A percentile compares a stretch with the other conserved stretches of the same genome.
Evolutionary conservation across 78 protist genomes (phyloP).

Genomic region (Mantamonas sphyraenae): DNA sequence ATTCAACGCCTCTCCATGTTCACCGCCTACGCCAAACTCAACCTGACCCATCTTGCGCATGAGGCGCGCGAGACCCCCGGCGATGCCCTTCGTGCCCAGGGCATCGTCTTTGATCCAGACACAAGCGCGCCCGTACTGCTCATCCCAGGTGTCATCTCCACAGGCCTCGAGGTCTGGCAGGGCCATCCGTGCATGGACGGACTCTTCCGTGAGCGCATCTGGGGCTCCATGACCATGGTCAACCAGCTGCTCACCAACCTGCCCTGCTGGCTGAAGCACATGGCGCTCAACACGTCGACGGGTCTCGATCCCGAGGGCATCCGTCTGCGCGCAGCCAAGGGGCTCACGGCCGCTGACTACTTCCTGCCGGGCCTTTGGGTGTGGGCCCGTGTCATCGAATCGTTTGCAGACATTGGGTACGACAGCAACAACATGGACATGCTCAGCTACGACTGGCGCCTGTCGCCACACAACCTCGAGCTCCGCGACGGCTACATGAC

Average conservation of each 20-base stretch:
- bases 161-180: conserved; percentile 47
- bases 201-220: conserved; percentile 41
- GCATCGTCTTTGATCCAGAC: no score
- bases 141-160: conserved; percentile 29
- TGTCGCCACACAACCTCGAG: conserved; percentile 10
- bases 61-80: no score
- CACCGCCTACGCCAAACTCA: no score
- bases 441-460: conserved; percentile 27
- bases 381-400: conserved; percentile 23
- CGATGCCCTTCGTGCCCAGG: no score
- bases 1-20: no score
- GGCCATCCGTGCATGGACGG: conserved; percentile 30
- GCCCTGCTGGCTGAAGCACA: conserved; percentile 41
- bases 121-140: conserved; percentile 27
- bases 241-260: neutral
- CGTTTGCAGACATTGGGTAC: conserved; percentile 40
- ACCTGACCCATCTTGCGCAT: no score
- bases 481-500: conserved; percentile 11
- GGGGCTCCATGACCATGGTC: conserved; percentile 47
- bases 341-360: conserved; percentile 43
- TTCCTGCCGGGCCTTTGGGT: conserved; percentile 36
- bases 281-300: conserved; percentile 20
- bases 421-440: neutral
- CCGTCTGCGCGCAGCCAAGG: conserved; percentile 25
- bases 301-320: conserved; percentile 42